Base-by-base conservation (phyloP, 495 filamentous ascomycete species). In the Neurospora sublineolata region DNA sequence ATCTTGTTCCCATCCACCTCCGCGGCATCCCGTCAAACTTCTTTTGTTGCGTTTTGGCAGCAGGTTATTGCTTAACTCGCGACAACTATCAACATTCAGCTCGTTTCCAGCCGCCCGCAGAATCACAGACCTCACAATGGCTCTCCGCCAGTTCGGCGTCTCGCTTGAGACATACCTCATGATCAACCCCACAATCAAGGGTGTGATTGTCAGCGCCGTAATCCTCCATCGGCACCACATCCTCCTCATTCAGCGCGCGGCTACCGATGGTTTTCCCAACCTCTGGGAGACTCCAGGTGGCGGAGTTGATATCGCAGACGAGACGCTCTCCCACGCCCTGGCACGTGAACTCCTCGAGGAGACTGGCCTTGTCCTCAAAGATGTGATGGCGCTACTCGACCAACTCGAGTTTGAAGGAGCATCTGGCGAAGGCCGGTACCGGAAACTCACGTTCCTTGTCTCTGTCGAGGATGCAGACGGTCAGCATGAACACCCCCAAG, bases 271-370 rank as follows among this genome's bases (percentile, higher is more conserved):
- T 36, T 77, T 82, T 67, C 84, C 84, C 0, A 69, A 79, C 37
- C 69, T 73, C 8, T 86, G 86, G 86, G 86, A 88, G 74, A 76
- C 82, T 18, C 84, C 86, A 0, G 86, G 86, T 11, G 86, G 86
- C 18, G 75, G 78, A 12, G 76, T 80, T 39, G 86, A 88, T 46
- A 70, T 74, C 30, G 76, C 79, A 11, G 81, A 84, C 52, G 76
- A 82, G 69, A 82, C 82, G 1, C 72, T 87, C 37, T 73, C 87
- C 20, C 80, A 85, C 60, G 84, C 78, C 0, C 76, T 81, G 5
- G 79, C 72, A 58, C 77, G 86, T 14, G 86, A 88, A 77, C 71
- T 88, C n/a, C 78, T 74, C 73, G 86, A 88, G 73, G 86, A 88
- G 74, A 81, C 83, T 1, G 85, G 82, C 12, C 72, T 88, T 23